Evolutionary conservation across 2,329 filamentous ascomycete species (phyloP).

Genomic region (Colletotrichum eleusines): DNA sequence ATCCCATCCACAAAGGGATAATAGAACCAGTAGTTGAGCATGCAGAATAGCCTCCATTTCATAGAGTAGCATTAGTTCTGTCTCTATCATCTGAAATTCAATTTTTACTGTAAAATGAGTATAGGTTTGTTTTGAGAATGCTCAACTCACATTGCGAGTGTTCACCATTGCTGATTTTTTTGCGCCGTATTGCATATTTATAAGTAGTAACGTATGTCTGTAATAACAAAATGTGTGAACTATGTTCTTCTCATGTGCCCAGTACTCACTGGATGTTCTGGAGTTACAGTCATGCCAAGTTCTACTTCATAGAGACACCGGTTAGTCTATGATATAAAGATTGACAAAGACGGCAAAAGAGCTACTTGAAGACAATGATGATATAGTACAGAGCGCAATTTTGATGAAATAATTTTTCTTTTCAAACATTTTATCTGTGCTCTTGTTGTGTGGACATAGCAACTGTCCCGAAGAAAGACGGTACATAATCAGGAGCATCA

Average conservation of each 20-base stretch:
- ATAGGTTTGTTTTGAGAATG: background rate
- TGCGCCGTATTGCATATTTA: rapidly evolving
- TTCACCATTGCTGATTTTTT: background rate
- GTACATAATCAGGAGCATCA: background rate
- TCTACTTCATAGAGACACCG: background rate
- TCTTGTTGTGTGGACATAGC: background rate
- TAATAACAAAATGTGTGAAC: background rate
- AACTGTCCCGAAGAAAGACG: background rate
- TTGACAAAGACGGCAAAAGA: background rate
- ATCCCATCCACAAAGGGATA: no score
- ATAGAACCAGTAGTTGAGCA: background rate
- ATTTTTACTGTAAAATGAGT: background rate
- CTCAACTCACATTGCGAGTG: background rate
- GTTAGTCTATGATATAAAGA: no score
- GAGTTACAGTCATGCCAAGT: background rate
- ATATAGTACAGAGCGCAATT: background rate
- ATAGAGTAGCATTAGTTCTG: rapidly evolving
- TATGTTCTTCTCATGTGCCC: no score
- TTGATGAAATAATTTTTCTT: background rate
- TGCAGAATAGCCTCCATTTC: rapidly evolving
- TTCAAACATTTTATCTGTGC: background rate
- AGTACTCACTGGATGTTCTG: background rate
- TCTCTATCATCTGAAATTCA: background rate
- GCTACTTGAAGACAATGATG: background rate
- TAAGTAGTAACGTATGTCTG: background rate